Conservation (phyloP, 2,329 filamentous ascomycete species). For the Penicillium sp. region DNA sequence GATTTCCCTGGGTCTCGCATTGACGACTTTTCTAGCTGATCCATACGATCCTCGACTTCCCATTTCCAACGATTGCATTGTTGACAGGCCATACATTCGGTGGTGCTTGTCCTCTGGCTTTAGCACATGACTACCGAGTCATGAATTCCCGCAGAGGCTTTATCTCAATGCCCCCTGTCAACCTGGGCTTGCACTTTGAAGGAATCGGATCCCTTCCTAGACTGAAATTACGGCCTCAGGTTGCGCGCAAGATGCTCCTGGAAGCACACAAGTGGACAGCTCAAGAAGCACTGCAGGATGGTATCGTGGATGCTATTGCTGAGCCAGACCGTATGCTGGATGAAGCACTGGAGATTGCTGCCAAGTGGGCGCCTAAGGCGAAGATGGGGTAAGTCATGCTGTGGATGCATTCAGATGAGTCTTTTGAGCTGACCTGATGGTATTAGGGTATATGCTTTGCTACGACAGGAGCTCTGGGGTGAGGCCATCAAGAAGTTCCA, state of each 20-base stretch:
- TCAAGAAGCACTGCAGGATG: slow-evolving; percentile 52
- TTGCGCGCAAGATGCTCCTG: slow-evolving; percentile 58
- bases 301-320: slow-evolving; percentile 55
- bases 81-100: slow-evolving; percentile 54
- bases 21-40: slow-evolving; percentile 33
- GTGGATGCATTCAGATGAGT: background rate
- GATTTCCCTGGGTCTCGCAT: slow-evolving; percentile 15
- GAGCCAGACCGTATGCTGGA: slow-evolving; percentile 52
- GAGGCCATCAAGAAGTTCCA: slow-evolving; percentile 54
- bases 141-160: slow-evolving; percentile 52
- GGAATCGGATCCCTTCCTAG: slow-evolving; percentile 56
- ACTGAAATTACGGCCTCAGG: slow-evolving; percentile 52
- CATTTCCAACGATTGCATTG: slow-evolving; percentile 50
- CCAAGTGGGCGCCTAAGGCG: slow-evolving; percentile 42
- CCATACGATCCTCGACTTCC: slow-evolving; percentile 52
- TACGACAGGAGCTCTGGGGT: slow-evolving; percentile 56
- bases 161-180: slow-evolving; percentile 55
- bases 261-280: slow-evolving; percentile 59
- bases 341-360: slow-evolving; percentile 47
- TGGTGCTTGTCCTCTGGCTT: slow-evolving; percentile 49
- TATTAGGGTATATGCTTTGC: slow-evolving; percentile 49
- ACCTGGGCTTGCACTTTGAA: slow-evolving; percentile 57
- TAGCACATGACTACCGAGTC: slow-evolving; percentile 50
- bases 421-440: background rate
- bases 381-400: slow-evolving; percentile 25